phyloP scores from a whole-genome alignment of 345 rosid species.

The Eutrema yunnanense region DNA sequence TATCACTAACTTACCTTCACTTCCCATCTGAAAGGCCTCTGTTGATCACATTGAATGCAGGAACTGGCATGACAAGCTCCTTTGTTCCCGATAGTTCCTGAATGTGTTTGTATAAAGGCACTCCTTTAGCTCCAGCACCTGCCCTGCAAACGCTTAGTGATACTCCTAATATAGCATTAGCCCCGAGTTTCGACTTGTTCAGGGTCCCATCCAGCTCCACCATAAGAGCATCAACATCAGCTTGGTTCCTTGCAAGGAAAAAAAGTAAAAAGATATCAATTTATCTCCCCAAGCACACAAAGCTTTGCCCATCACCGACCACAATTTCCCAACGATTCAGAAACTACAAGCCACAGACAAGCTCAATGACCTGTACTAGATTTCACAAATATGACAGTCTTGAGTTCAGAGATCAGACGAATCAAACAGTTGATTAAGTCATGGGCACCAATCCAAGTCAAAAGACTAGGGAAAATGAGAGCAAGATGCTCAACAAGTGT shows the following conservation, averaged over 20 bases:
- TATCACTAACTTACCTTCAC: constrained; percentile 67
- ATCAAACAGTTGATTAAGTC: background rate
- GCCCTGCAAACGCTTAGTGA: too few species aligned
- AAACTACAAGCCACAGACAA: too few species aligned
- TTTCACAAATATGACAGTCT: background rate
- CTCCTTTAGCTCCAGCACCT: too few species aligned
- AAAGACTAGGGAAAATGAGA: background rate
- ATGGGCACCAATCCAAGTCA: background rate
- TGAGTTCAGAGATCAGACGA: background rate
- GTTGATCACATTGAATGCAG: constrained; percentile 95
- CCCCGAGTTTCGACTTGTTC: constrained; percentile 85
- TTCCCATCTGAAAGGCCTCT: constrained; percentile 89
- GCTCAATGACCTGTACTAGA: background rate
- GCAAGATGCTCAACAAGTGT: background rate
- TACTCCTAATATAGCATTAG: too few species aligned
- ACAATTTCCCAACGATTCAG: too few species aligned
- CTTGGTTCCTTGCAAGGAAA: constrained; percentile 60
- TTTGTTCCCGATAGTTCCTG: constrained; percentile 82
- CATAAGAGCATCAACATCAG: constrained; percentile 79
- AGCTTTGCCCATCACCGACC: background rate
- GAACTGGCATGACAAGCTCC: constrained; percentile 98
- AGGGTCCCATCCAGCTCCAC: constrained; percentile 85
- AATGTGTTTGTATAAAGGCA: constrained; percentile 85
- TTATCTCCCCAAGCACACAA: too few species aligned
- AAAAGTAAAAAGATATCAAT: background rate